Conservation (phyloP, 106 monocot species). For the Cymbidium sinense region DNA sequence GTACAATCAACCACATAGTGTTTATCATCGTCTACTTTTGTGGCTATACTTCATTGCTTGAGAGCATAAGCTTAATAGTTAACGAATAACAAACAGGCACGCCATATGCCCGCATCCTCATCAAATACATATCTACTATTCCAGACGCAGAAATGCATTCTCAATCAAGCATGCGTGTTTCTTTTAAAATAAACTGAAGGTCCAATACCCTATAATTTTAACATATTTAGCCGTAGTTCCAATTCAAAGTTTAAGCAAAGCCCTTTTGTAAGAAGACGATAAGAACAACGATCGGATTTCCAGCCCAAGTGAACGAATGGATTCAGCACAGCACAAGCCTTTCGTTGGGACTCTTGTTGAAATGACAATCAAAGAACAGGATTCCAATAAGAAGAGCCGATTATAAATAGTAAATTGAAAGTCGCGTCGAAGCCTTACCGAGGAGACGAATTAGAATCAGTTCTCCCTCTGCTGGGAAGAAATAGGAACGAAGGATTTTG, state of each 20-base stretch:
- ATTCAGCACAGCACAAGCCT: not conserved
- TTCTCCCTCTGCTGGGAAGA: too few relatives aligned
- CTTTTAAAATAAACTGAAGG: not conserved
- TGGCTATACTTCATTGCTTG: not conserved
- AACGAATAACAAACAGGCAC: not conserved
- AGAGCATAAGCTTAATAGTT: not conserved
- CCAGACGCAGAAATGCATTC: not conserved
- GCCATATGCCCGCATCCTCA: not conserved
- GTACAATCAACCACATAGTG: not conserved
- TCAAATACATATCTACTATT: not conserved
- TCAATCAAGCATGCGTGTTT: not conserved
- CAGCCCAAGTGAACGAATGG: not conserved
- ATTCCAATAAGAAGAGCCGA: not conserved
- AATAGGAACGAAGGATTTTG: too few relatives aligned
- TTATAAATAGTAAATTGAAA: not conserved
- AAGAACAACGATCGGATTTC: not conserved
- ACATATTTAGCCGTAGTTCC: not conserved
- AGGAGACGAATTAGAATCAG: not conserved
- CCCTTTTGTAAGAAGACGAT: not conserved
- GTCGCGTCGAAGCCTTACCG: not conserved
- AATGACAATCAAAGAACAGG: not conserved
- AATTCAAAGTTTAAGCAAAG: not conserved
- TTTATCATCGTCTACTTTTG: not conserved
- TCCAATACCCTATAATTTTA: not conserved
- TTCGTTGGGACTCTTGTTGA: not conserved